Evolutionary conservation across 805 yeast species (phyloP).

Genomic region (Komagataella mondaviorum): DNA sequence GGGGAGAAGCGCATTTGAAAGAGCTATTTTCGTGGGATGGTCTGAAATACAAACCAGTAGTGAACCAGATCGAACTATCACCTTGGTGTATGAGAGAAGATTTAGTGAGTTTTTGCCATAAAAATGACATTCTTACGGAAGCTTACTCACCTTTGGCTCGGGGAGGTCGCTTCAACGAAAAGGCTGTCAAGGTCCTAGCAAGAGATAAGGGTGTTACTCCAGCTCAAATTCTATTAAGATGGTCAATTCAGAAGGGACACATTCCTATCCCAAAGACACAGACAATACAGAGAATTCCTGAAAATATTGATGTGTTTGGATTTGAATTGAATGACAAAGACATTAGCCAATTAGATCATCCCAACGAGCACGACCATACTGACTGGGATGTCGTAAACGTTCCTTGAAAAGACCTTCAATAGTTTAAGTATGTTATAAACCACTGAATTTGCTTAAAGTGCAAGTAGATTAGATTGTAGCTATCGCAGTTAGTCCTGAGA

Average conservation of each 20-base stretch:
- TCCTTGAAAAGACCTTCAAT: conserved; percentile 18
- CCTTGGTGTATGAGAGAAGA: conserved; percentile 70
- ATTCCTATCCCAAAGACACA: conserved; percentile 61
- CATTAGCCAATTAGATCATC: conserved; percentile 27
- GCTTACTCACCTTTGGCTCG: conserved; percentile 70
- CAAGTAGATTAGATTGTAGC: too few species aligned
- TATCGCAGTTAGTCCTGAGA: background rate
- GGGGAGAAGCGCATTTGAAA: conserved; percentile 43
- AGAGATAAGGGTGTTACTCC: conserved; percentile 32
- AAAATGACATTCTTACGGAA: conserved; percentile 45
- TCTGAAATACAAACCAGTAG: conserved; percentile 45
- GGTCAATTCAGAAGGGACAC: conserved; percentile 64
- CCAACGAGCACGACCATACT: conserved; percentile 52
- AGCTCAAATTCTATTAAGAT: conserved; percentile 55
- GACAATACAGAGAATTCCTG: conserved; percentile 32
- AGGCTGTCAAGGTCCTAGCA: conserved; percentile 35
- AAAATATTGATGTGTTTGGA: conserved; percentile 41
- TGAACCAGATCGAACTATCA: conserved; percentile 73
- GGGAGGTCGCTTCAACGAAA: conserved; percentile 44
- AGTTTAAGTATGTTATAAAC: background rate
- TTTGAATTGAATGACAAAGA: conserved; percentile 31
- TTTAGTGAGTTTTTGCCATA: conserved; percentile 44
- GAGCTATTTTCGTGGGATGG: conserved; percentile 47
- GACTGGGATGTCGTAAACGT: conserved; percentile 67
- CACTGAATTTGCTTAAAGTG: too few species aligned